A percentile compares a stretch with the other conserved stretches of the same genome.
Conservation (phyloP, 768 basidiomycete genomes). For the Serendipita sp. region DNA sequence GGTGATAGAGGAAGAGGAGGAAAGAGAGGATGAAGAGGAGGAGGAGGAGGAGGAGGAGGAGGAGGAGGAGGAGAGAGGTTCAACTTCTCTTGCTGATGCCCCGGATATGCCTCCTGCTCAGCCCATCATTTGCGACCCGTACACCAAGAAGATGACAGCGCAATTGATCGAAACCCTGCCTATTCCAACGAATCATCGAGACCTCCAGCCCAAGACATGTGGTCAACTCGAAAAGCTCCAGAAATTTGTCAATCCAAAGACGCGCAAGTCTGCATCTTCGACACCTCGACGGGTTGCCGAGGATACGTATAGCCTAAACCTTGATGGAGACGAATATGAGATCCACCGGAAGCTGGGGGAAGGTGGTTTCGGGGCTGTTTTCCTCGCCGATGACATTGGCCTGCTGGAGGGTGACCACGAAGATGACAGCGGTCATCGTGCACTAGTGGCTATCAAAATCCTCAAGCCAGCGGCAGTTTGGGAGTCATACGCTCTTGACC, state of each 20-base stretch:
- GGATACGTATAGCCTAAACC: conserved; percentile 32
- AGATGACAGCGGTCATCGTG: conserved; percentile 23
- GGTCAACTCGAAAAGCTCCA: conserved; percentile 53
- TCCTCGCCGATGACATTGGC: conserved; percentile 46
- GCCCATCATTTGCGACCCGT: conserved; percentile 19
- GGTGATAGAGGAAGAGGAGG: conserved; percentile 10
- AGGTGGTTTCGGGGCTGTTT: conserved; percentile 94
- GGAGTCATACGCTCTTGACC: conserved; percentile 79
- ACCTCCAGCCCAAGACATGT: conserved; percentile 37
- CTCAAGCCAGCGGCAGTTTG: conserved; percentile 79
- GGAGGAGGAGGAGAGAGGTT: conserved; percentile 6
- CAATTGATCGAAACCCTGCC: background rate
- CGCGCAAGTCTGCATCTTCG: conserved; percentile 11
- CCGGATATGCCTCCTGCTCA: conserved; percentile 7
- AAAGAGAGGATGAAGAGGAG: conserved; percentile 5
- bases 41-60: conserved; percentile 17
- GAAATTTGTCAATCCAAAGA: conserved; percentile 41
- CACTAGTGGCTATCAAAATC: conserved; percentile 74
- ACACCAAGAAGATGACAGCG: background rate
- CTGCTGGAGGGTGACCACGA: conserved; percentile 41
- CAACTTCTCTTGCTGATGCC: background rate
- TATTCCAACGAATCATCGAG: conserved; percentile 30
- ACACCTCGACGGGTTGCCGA: conserved; percentile 12
- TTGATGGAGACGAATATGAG: conserved; percentile 50
- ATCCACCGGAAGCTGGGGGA: conserved; percentile 76